phyloP scores from a whole-genome alignment of 768 basidiomycete genomes.

The Antrodiella citrinella region DNA sequence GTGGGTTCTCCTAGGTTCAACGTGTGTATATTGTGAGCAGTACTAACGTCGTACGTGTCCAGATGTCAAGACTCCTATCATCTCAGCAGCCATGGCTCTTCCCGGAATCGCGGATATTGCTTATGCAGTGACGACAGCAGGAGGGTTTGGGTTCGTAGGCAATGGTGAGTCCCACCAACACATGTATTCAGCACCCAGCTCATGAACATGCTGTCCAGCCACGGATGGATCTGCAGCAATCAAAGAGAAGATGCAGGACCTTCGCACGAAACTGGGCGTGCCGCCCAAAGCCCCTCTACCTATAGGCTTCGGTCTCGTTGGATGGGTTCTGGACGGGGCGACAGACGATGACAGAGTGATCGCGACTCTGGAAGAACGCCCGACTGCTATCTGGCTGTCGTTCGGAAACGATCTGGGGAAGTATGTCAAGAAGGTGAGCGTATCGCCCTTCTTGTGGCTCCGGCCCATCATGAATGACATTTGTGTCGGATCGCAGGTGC shows the following conservation, averaged over 20 bases:
- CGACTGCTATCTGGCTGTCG: constrained; percentile 63
- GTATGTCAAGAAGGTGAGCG: constrained; percentile 36
- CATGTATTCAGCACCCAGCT: neutral
- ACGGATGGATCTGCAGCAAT: constrained; percentile 38
- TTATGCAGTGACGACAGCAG: constrained; percentile 48
- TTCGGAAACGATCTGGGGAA: constrained; percentile 48
- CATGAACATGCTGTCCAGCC: constrained; percentile 25
- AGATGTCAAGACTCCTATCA: constrained; percentile 32
- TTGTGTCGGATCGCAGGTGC: constrained; percentile 34
- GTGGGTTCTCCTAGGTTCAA: constrained; percentile 4
- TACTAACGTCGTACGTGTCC: neutral
- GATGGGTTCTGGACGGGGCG: constrained; percentile 55
- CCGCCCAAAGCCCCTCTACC: constrained; percentile 26
- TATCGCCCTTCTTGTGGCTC: too few species aligned
- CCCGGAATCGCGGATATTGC: constrained; percentile 45
- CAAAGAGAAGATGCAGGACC: constrained; percentile 39
- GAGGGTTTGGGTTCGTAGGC: constrained; percentile 67
- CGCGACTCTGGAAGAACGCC: constrained; percentile 41
- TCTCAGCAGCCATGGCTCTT: constrained; percentile 62
- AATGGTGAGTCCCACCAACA: constrained; percentile 33
- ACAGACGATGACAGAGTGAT: constrained; percentile 34
- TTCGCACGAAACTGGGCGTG: constrained; percentile 33
- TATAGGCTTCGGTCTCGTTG: constrained; percentile 64
- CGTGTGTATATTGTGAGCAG: neutral
- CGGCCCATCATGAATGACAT: too few species aligned